A percentile compares a stretch with the other conserved stretches of the same genome.
Evolutionary conservation across 768 basidiomycete species (phyloP).

Genomic region (Suillus lakei): DNA sequence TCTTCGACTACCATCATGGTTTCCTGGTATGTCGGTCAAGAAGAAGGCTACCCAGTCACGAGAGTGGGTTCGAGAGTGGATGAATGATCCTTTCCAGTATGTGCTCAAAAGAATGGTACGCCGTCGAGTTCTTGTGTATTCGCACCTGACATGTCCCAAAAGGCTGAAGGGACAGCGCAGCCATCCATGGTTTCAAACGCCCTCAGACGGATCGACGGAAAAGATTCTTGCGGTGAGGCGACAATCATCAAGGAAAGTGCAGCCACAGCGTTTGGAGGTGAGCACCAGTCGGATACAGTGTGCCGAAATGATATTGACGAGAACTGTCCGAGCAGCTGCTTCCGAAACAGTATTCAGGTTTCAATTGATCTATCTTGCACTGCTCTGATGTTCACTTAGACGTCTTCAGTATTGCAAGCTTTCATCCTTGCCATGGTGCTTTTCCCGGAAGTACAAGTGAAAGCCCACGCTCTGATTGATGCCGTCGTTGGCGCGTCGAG

Average conservation of each 20-base stretch:
- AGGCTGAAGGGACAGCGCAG: constrained; percentile 19
- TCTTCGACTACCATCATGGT: constrained; percentile 28
- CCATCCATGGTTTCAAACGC: constrained; percentile 23
- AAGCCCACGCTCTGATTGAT: constrained; percentile 37
- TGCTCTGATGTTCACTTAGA: constrained; percentile 17
- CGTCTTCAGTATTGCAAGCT: constrained; percentile 28
- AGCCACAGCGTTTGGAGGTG: constrained; percentile 27
- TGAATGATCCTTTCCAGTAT: constrained; percentile 25
- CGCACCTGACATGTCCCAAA: constrained; percentile 3
- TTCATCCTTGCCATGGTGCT: constrained; percentile 42
- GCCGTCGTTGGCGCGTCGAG: constrained; percentile 24
- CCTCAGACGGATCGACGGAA: constrained; percentile 11
- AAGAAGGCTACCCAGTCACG: constrained; percentile 23
- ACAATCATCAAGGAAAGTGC: constrained; percentile 22
- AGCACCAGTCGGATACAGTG: neutral
- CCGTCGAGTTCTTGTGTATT: neutral
- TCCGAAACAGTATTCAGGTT: constrained; percentile 20
- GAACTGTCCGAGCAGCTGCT: constrained; percentile 12
- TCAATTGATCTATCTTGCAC: neutral
- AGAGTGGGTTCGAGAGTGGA: constrained; percentile 22
- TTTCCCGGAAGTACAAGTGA: constrained; percentile 32
- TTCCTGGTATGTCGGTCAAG: constrained; percentile 36
- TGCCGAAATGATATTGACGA: neutral
- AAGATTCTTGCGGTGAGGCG: constrained; percentile 1
- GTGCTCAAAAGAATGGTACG: constrained; percentile 20